A percentile compares a stretch with the other conserved stretches of the same genome.
phyloP scores from a whole-genome alignment of 306 rosid species.

The Crataegus laevigata region DNA sequence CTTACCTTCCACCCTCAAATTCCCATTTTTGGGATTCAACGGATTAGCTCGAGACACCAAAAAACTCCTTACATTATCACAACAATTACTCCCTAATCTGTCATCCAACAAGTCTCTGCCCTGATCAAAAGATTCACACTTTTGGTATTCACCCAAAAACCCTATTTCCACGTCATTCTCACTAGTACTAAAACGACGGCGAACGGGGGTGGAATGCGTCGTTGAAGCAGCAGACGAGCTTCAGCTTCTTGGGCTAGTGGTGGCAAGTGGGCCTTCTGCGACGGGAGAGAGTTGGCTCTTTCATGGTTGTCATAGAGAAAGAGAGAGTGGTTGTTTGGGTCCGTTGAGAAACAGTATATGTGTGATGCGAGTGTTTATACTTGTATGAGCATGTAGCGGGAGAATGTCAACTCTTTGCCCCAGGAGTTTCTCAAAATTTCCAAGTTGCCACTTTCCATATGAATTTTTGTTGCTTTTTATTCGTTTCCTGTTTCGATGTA shows the following conservation, averaged over 20 bases:
- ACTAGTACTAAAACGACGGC: neutral
- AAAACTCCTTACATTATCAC: neutral
- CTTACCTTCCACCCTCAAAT: conserved; percentile 3
- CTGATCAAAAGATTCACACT: neutral
- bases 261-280: conserved; percentile 2
- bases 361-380: neutral
- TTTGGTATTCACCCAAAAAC: neutral
- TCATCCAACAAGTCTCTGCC: neutral
- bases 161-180: neutral
- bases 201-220: conserved; percentile 8
- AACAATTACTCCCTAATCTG: neutral
- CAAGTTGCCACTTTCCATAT: neutral
- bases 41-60: neutral
- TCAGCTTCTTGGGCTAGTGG: conserved; percentile 13
- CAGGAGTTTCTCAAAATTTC: neutral
- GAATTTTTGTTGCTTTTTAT: neutral
- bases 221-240: conserved; percentile 24
- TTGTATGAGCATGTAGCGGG: neutral
- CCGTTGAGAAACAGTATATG: neutral
- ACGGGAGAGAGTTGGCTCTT: conserved; percentile 12
- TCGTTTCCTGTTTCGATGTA: neutral
- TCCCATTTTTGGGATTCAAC: conserved; percentile 20
- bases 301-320: conserved; percentile 12
- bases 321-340: neutral
- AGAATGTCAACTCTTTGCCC: neutral